Base-by-base conservation (phyloP, 2,329 filamentous ascomycete species). In the Aspergillus sclerotialis region DNA sequence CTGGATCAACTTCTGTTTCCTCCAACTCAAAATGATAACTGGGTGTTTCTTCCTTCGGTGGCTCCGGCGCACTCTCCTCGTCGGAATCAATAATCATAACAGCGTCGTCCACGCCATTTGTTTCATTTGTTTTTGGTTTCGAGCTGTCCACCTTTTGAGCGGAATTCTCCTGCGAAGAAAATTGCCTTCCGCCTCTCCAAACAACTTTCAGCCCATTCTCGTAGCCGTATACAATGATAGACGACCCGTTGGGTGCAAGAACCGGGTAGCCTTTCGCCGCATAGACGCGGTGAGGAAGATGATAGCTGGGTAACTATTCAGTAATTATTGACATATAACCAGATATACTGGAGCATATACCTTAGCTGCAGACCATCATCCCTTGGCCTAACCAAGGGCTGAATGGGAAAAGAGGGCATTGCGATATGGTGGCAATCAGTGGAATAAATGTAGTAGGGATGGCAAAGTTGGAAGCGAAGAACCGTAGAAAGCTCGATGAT, bases 181-280 rank as follows among this genome's bases (percentile, higher is more conserved):
- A 65, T 1, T 61, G 58, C 18, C 63, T 65, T 4, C 77, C 77
- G 28, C 76, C 76, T 55, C 73, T 67, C 78, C 78, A 82, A 18
- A 78, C 45, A 31, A 81, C 58, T 37, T 70, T 69, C 14, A 82
- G 46, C 4, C 78, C 78, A 27, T 63, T 65, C 27, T 73, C 70
- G 43, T 79, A 71, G 30, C 72, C 78, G 45, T 77, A 79, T 9
- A 81, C 49, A 28, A 80, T 63, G 38, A 82, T 64, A 3, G 72
- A 75, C 3, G 78, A 80, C 51, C 75, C 75, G 55, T 80, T 80
- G 14, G 75, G 70, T 13, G 75, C 65, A 41, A 66, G 64, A 24
- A 73, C 53, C 5, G 78, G 77, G 49, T 81, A 81, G 43, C 73
- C 63, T 51, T 69, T 67, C 9, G 75, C 68, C 36, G 64, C 61